Base-by-base conservation (phyloP, 768 basidiomycete species). In the Lyophyllum atratum region DNA sequence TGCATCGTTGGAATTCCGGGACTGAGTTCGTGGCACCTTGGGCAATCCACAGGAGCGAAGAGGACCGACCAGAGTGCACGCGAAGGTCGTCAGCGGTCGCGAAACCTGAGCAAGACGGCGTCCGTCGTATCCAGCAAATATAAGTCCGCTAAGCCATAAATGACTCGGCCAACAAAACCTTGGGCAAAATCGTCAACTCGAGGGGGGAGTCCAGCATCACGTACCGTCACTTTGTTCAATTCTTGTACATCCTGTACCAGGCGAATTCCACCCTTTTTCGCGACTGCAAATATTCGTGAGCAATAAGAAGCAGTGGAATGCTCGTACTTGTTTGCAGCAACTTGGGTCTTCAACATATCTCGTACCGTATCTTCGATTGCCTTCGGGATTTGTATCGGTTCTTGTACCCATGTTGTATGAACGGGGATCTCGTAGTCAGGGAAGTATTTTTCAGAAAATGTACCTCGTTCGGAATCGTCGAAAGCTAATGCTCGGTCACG, bases 21-120 rank as follows among this genome's bases (percentile, higher is more conserved):
- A 69, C 60, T 0, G 67, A 60, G 43, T 78, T 77, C 0, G 75
- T 74, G 40, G 62, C 66, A 0, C 76, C 78, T 66, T 72, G 72
- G 0, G 71, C 0, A 78, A 51, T 0, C 62, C 63, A 0, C 59
- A 63, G 0, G 72, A 64, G 1, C 66, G 60, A 0, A 64, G 29
- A 0, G 69, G 57, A 0, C 74, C 69, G 4, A 66, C 47, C 0
- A 68, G 68, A 0, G n/a, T n/a, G n/a, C 65, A 68, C 49, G 67
- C 60, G 55, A 76, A 78, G 0, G 68, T 72, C 0, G 75, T 77
- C 2, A 77, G 45, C 19, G 74, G 70, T 0, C 68, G 46, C 0
- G 68, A 78, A 0, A 56, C 50, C 4, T 52, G 57, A 2, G 63
- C 62, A 0, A 79, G 59, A 0, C 55, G 54, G 0, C 69, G 58